These are phyloP conservation scores for Nicotiana attenuata DNA, from an alignment of 257 asterid genomes.

Conservation along the genomic window DNA sequence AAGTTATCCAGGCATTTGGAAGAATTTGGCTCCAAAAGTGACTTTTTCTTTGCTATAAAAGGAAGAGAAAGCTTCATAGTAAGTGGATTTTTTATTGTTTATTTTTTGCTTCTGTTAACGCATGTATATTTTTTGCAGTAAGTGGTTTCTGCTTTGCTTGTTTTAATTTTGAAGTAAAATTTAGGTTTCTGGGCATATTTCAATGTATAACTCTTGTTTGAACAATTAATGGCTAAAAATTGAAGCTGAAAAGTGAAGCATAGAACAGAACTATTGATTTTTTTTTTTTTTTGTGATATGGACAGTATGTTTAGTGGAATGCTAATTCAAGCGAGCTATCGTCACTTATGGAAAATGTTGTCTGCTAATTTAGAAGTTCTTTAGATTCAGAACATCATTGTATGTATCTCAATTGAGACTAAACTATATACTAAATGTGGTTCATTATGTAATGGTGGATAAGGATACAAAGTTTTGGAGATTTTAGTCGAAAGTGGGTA, in stretches of 20 bases:
- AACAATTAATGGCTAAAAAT: background rate
- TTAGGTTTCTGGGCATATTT: background rate
- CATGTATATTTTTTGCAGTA: background rate
- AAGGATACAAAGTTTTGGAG: background rate
- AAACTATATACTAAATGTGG: background rate
- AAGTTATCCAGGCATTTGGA: conserved; percentile 39
- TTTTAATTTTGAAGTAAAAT: background rate
- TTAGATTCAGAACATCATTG: background rate
- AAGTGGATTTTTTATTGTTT: conserved; percentile 22
- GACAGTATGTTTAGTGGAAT: background rate
- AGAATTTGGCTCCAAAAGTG: conserved; percentile 26
- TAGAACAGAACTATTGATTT: background rate
- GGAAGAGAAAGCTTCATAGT: conserved; percentile 17
- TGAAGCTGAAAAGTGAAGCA: background rate
- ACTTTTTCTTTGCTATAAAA: conserved; percentile 16
- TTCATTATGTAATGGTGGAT: background rate
- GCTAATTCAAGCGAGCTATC: background rate
- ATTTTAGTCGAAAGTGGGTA: background rate
- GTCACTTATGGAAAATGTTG: background rate
- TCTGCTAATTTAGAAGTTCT: background rate
- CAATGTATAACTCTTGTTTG: background rate
- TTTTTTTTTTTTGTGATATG: background rate
- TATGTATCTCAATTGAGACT: background rate
- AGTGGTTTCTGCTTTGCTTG: background rate
- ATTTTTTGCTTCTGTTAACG: background rate